Conservation (phyloP, 169 alveolate species). For the Plasmodium falciparum region DNA sequence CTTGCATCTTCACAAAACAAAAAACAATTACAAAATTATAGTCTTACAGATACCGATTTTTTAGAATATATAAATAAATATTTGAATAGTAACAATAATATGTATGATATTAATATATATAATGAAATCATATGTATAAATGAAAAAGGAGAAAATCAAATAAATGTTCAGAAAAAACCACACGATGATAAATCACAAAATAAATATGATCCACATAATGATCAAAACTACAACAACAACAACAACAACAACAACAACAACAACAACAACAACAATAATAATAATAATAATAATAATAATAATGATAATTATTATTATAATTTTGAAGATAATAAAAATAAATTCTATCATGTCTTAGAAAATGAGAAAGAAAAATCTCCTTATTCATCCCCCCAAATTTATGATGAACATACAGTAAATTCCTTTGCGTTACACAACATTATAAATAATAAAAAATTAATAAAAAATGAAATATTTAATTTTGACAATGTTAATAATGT, state of each 20-base stretch:
- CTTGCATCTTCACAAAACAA: constrained; percentile 16
- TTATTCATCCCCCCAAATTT: constrained; percentile 1
- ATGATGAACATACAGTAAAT: constrained; percentile 34
- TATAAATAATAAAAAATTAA: constrained; percentile 15
- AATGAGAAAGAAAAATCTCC: neutral
- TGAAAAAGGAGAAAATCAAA: neutral
- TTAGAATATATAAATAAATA: constrained; percentile 54
- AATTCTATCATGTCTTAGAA: neutral
- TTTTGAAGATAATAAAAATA: too few relatives aligned
- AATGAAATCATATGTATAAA: constrained; percentile 45
- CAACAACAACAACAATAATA: too few relatives aligned
- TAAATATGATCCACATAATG: neutral
- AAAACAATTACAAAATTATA: constrained; percentile 6
- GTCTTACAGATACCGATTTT: constrained; percentile 23
- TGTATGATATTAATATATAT: constrained; percentile 27
- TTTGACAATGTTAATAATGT: constrained; percentile 1
- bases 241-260: too few relatives aligned
- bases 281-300: too few relatives aligned
- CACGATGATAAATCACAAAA: neutral
- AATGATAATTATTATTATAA: too few relatives aligned
- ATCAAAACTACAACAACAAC: neutral
- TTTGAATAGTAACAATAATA: constrained; percentile 23
- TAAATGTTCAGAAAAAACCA: neutral
- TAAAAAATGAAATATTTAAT: constrained; percentile 29
- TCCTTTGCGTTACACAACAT: constrained; percentile 24